These are phyloP conservation scores for Beta vulgaris DNA, from an alignment of 148 eudicot species.

Conservation along the genomic window DNA sequence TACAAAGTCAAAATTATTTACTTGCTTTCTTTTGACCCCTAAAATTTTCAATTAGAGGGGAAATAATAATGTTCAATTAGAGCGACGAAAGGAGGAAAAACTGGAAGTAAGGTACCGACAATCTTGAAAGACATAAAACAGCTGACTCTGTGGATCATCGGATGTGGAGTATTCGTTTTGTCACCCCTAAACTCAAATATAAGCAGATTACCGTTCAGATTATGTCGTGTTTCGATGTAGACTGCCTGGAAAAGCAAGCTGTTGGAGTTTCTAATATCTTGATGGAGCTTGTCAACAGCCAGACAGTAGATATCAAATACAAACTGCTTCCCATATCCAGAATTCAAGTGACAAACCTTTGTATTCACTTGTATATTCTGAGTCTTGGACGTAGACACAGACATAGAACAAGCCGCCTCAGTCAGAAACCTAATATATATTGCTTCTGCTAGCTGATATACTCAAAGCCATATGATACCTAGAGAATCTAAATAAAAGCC, in stretches of 20 bases:
- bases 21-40: not conserved
- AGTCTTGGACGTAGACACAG: too few species aligned
- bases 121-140: too few species aligned
- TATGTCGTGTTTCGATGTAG: not conserved
- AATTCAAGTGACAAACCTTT: conserved; percentile 6
- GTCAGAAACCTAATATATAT: too few species aligned
- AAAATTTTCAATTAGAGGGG: conserved; percentile 10
- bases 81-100: not conserved
- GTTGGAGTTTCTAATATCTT: not conserved
- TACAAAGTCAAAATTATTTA: conserved; percentile 15
- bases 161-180: too few species aligned
- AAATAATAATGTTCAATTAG: not conserved
- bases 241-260: not conserved
- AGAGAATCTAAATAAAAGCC: not conserved
- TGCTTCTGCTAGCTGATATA: conserved; percentile 12
- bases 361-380: not conserved
- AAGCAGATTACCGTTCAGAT: not conserved
- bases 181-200: too few species aligned
- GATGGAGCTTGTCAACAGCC: not conserved
- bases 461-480: conserved; percentile 14
- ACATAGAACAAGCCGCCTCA: too few species aligned
- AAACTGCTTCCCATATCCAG: not conserved
- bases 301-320: not conserved
- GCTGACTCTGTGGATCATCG: too few species aligned
- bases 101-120: not conserved